Base-by-base conservation (phyloP, 176 grass and related monocot species). In the Alopecurus myosuroides region DNA sequence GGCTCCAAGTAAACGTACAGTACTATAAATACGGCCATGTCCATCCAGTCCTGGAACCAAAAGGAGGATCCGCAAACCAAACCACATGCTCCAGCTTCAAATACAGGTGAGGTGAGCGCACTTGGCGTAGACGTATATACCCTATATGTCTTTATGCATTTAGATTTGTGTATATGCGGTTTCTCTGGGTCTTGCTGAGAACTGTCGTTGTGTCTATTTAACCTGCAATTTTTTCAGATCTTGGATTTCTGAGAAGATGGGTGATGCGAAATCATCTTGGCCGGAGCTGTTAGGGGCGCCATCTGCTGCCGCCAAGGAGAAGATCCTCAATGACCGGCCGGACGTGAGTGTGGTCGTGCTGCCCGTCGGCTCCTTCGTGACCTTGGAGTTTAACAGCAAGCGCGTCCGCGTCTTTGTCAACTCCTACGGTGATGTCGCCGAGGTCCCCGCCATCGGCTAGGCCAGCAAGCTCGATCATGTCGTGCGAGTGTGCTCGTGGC, bases 351-450 rank as follows among this genome's bases (percentile, higher is more conserved):
- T 86, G 22, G 4, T n/a, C 19, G 40, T 78, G 25, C 13, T 69
- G 48, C 60, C 49, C 62, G 52, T 53, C 10, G 82, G 89, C 14
- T 40, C 70, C 73, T 0, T 12, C 0, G 86, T 69, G 9, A 83
- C 50, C 39, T 0, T 0, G 0, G 73, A 88, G 0, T 83, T 30
- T 30, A 18, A 83, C 62, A 3, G 1, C 39, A 71, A 83, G 40
- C 86, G 86, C 63, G 80, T 88, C 74, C 80, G 86, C 8, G 74
- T 83, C 70, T 74, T 74, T 8, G 42, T 74, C 70, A 5, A 29
- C 41, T 5, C 14, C 7, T 45, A 6, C 14, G 42, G 42, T 26
- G 23, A 48, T 28, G 70, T 74, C 42, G 42, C 25, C 25, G 0
- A 5, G 41, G 70, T 74, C 3, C 70, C 70, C 14, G 5, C 0